phyloP scores from a whole-genome alignment of 768 basidiomycete genomes.

The Suillus paluster region DNA sequence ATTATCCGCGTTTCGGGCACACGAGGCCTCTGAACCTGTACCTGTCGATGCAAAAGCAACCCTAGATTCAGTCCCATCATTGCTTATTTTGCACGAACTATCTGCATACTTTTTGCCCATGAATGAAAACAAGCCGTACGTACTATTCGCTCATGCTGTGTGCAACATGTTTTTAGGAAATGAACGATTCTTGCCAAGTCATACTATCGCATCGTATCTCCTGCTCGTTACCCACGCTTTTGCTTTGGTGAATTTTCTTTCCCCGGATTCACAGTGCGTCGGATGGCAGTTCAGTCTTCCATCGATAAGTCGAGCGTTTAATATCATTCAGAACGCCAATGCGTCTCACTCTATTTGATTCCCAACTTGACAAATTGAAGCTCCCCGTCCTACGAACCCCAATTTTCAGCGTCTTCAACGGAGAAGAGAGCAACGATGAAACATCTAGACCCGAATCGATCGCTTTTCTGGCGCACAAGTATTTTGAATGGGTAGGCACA shows the following conservation, averaged over 20 bases:
- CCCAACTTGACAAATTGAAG: conserved; percentile 51
- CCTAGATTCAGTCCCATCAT: conserved; percentile 45
- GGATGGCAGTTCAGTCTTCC: background rate
- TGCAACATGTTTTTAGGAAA: conserved; percentile 8
- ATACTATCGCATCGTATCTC: conserved; percentile 55
- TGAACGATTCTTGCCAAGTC: conserved; percentile 18
- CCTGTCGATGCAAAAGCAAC: conserved; percentile 37
- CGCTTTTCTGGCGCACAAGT: conserved; percentile 49
- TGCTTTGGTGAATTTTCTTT: conserved; percentile 42
- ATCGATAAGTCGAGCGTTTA: background rate
- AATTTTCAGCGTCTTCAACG: conserved; percentile 14
- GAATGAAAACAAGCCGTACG: conserved; percentile 28
- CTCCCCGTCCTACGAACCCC: conserved; percentile 50
- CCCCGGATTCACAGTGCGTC: conserved; percentile 27
- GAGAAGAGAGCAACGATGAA: conserved; percentile 23
- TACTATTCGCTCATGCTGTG: conserved; percentile 3
- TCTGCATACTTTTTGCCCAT: conserved; percentile 55
- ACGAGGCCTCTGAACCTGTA: conserved; percentile 24
- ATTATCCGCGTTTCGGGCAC: conserved; percentile 51
- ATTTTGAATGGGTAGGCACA: conserved; percentile 56
- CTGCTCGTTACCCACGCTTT: conserved; percentile 52
- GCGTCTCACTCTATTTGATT: conserved; percentile 63
- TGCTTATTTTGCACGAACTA: conserved; percentile 65
- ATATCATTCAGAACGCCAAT: conserved; percentile 18
- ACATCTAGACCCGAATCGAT: conserved; percentile 39